Base-by-base conservation (phyloP, 768 basidiomycete genomes). In the Amanita molliuscula region DNA sequence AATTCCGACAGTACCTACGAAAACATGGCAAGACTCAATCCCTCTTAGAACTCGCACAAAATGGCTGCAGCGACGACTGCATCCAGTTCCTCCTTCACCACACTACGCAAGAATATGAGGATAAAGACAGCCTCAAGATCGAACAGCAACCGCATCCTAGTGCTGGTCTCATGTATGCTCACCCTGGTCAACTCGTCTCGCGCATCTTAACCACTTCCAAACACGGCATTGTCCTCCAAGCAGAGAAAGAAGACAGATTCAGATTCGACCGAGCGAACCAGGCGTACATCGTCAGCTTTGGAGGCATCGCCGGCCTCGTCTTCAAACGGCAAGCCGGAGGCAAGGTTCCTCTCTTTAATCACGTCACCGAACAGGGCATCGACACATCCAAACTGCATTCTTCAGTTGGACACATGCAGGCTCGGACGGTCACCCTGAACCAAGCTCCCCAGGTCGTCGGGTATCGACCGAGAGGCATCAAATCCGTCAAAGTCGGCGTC, bases 91-190 rank as follows among this genome's bases (percentile, higher is more conserved):
- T 72, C 43, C 56, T 54, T 20, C 20, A 51, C 36, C 57, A 59
- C 26, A 54, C 48, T 21, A 36, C 43, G 29, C 49, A 59, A 28
- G 55, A 56, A 41, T 56, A 58, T 50, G 46, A 56, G 37, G 54
- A 62, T 41, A 54, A 51, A 41, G 51, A 44, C 16, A 61, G 47
- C 50, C 61, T 36, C 48, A 62, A 58, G 35, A 81, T 90, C 54
- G 78, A 80, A 53, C 81, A 76, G 37, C 70, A 76, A 49, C 85
- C 85, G 0, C 88, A 90, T 55, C 71, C 66, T 23, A 70, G 65
- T 33, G 86, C 72, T 34, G 88, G 77, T 3, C 70, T 89, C 36
- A 65, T 68, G 40, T 91, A 90, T 62, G 62, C 77, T 2, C 66
- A 69, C 35, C 70, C 75, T 31, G 70, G 82, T 5, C 47, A 53